These are phyloP conservation scores for Juncus effusus DNA, from an alignment of 176 grass and related monocot genomes.

Conservation along the genomic window DNA sequence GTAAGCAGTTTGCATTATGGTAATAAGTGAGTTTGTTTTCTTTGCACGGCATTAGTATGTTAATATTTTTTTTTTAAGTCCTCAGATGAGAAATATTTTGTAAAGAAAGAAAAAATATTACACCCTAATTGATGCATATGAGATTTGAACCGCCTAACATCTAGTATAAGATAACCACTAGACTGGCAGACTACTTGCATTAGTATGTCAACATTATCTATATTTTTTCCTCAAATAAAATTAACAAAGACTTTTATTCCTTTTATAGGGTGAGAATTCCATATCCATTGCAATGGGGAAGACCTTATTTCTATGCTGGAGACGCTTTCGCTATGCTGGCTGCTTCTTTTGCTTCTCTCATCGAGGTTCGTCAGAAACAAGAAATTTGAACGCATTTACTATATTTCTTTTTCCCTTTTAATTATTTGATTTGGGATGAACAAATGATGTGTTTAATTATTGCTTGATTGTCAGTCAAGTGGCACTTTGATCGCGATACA, in stretches of 20 bases:
- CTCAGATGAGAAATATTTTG: too few species aligned
- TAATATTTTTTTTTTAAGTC: too few species aligned
- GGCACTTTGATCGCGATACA: slow-evolving; percentile 63
- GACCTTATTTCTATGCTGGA: slow-evolving; percentile 62
- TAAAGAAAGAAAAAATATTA: too few species aligned
- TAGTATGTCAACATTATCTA: too few species aligned
- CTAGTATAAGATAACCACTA: too few species aligned
- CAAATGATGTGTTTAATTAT: slow-evolving; percentile 8
- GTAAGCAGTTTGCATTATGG: too few species aligned
- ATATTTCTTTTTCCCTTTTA: slow-evolving; percentile 4
- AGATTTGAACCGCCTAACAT: too few species aligned
- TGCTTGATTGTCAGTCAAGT: slow-evolving; percentile 58
- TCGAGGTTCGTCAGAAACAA: slow-evolving; percentile 46
- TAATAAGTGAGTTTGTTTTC: too few species aligned
- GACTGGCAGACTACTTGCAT: too few species aligned
- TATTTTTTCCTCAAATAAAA: too few species aligned
- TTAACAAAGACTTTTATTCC: not conserved
- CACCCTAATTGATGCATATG: too few species aligned
- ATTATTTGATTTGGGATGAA: slow-evolving; percentile 6
- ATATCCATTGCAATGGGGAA: slow-evolving; percentile 96
- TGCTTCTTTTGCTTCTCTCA: slow-evolving; percentile 83
- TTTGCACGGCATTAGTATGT: too few species aligned
- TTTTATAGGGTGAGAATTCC: slow-evolving; percentile 79
- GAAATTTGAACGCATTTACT: not conserved
- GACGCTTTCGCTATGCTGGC: slow-evolving; percentile 88